Percentiles rank a stretch among this genome's conserved stretches.
These are phyloP conservation scores for Neoscytalidium dimidiatum DNA, from an alignment of 2,329 filamentous ascomycete genomes.

Conservation along the genomic window DNA sequence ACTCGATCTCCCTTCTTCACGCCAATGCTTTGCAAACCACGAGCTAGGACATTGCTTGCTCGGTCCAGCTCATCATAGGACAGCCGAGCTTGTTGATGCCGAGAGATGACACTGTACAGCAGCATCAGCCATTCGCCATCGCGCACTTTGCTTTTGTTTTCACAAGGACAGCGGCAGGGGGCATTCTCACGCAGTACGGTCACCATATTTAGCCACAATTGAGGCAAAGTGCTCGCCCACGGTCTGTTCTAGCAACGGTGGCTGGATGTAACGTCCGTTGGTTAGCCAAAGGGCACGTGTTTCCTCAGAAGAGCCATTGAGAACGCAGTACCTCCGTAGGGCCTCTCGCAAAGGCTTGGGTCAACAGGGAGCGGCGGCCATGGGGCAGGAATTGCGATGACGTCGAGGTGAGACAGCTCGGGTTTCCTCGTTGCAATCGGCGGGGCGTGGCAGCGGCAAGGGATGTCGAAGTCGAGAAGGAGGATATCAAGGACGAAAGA, in stretches of 20 bases:
- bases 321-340: constrained; percentile 33
- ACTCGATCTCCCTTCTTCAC: constrained; percentile 83
- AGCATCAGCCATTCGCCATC: constrained; percentile 16
- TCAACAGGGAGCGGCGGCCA: constrained; percentile 26
- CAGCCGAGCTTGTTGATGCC: constrained; percentile 63
- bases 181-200: constrained; percentile 58
- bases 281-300: neutral
- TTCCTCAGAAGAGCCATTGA: neutral
- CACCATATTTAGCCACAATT: constrained; percentile 65
- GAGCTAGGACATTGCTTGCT: constrained; percentile 73
- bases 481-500: neutral
- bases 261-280: constrained; percentile 45
- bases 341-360: constrained; percentile 34
- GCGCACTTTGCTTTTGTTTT: neutral
- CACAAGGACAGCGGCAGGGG: too few relatives aligned
- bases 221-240: constrained; percentile 72
- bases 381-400: neutral
- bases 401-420: neutral
- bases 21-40: constrained; percentile 68
- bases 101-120: constrained; percentile 54
- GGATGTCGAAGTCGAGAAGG: neutral
- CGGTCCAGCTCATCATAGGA: constrained; percentile 76
- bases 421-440: neutral
- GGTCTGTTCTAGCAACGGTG: constrained; percentile 66
- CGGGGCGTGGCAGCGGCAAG: neutral